These are phyloP conservation scores for Pezicula rhizophila DNA, from an alignment of 2,329 filamentous ascomycete genomes.

Conservation along the genomic window DNA sequence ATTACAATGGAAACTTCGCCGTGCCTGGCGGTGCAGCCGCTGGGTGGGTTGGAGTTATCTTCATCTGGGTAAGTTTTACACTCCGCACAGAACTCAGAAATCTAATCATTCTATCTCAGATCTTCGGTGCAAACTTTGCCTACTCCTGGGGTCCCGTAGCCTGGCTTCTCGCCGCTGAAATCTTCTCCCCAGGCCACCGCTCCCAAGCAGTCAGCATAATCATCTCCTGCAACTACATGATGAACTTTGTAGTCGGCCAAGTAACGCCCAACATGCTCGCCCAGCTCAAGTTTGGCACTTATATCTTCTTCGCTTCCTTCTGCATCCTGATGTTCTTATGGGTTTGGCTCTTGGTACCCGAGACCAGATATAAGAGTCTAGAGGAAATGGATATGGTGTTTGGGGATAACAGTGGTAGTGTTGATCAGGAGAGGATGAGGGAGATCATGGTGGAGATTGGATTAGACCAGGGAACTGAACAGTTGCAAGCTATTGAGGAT, in stretches of 20 bases:
- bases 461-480: not conserved
- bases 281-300: conserved; percentile 33
- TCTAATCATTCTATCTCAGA: not conserved
- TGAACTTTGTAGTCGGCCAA: conserved; percentile 21
- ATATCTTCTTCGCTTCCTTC: conserved; percentile 38
- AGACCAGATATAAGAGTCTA: conserved; percentile 38
- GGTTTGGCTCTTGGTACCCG: conserved; percentile 36
- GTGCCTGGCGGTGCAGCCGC: conserved; percentile 12
- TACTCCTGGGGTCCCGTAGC: conserved; percentile 43
- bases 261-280: conserved; percentile 32
- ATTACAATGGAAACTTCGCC: not conserved
- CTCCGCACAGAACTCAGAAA: not conserved
- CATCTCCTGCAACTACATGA: conserved; percentile 5
- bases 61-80: conserved; percentile 14
- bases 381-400: conserved; percentile 39
- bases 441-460: not conserved
- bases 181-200: conserved; percentile 48
- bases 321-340: conserved; percentile 33
- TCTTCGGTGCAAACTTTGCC: conserved; percentile 17
- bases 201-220: conserved; percentile 29
- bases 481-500: not conserved
- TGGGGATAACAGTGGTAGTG: not conserved
- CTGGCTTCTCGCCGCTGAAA: conserved; percentile 67
- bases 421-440: not conserved
- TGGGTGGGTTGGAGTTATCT: conserved; percentile 30